Conservation (phyloP, 768 basidiomycete species). For the Lentinus tigrinus region DNA sequence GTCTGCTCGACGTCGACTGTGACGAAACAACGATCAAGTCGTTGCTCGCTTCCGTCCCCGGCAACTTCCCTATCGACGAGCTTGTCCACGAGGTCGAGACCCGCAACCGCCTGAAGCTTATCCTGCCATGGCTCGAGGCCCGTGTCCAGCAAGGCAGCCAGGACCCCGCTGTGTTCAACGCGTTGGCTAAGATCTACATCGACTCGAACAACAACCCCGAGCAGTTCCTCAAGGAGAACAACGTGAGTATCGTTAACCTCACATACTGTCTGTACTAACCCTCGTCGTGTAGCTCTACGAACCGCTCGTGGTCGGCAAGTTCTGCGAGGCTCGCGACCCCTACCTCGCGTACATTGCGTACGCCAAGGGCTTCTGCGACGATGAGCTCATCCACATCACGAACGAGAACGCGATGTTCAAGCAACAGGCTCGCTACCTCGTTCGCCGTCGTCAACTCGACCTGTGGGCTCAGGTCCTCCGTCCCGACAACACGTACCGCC, state of each 20-base stretch:
- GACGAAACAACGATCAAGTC: conserved; percentile 95
- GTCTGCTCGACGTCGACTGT: conserved; percentile 95
- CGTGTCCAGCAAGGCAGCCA: conserved; percentile 92
- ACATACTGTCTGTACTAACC: too few species aligned
- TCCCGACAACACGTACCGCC: conserved; percentile 86
- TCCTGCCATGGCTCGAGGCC: conserved; percentile 95
- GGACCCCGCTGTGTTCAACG: conserved; percentile 93
- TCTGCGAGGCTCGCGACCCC: conserved; percentile 98
- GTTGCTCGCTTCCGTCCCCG: conserved; percentile 90
- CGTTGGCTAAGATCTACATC: conserved; percentile 97
- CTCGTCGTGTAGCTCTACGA: conserved; percentile 75
- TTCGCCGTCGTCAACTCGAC: conserved; percentile 92
- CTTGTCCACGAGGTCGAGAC: conserved; percentile 97
- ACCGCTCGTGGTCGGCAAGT: conserved; percentile 95
- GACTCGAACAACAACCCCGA: conserved; percentile 99
- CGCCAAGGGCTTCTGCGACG: conserved; percentile 98
- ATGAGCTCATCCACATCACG: conserved; percentile 94
- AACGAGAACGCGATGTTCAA: conserved; percentile 99
- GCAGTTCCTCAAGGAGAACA: conserved; percentile 97
- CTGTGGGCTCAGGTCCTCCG: conserved; percentile 95
- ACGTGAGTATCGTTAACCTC: conserved; percentile 51
- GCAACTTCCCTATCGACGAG: conserved; percentile 97
- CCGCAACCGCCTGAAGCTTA: conserved; percentile 93
- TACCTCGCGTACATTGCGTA: conserved; percentile 99
- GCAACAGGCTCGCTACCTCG: conserved; percentile 96